These are phyloP conservation scores for Nemania sp. DNA, from an alignment of 2,329 filamentous ascomycete genomes.

Conservation along the genomic window DNA sequence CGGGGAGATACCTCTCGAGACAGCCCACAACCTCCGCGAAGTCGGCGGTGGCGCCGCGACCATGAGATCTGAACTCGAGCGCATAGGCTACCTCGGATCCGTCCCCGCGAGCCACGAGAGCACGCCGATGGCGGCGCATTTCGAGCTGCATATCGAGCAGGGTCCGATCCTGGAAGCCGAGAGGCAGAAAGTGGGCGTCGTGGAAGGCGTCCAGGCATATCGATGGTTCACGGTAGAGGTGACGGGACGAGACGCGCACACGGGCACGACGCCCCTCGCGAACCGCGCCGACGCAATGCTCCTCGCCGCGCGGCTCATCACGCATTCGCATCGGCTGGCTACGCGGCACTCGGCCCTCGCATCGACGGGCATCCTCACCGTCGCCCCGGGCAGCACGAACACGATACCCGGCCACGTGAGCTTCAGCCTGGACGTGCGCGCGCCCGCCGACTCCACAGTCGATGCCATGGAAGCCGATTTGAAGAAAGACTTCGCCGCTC, in stretches of 20 bases:
- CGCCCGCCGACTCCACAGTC: conserved; percentile 58
- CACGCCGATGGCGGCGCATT: conserved; percentile 74
- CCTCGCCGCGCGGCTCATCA: conserved; percentile 68
- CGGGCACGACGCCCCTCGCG: conserved; percentile 72
- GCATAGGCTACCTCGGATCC: conserved; percentile 71
- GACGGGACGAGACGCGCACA: conserved; percentile 70
- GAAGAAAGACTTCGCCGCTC: conserved; percentile 59
- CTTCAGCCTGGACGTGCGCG: conserved; percentile 71
- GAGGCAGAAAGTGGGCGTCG: conserved; percentile 68
- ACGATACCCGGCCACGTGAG: conserved; percentile 71
- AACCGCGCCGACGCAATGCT: conserved; percentile 71
- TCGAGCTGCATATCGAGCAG: conserved; percentile 86
- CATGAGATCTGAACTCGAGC: conserved; percentile 69
- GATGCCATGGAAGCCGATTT: conserved; percentile 61
- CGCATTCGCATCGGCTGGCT: conserved; percentile 67
- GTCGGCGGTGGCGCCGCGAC: conserved; percentile 61
- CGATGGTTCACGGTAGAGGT: conserved; percentile 73
- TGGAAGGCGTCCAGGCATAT: conserved; percentile 75
- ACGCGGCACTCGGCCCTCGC: conserved; percentile 64
- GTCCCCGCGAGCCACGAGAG: conserved; percentile 59
- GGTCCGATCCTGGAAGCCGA: conserved; percentile 73
- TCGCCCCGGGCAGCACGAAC: conserved; percentile 71
- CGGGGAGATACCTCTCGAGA: conserved; percentile 63
- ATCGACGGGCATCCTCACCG: conserved; percentile 70
- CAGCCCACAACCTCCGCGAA: conserved; percentile 64